Base-by-base conservation (phyloP, 371 early-diverging fungal species). In the Sanchytrium tribonematis region DNA sequence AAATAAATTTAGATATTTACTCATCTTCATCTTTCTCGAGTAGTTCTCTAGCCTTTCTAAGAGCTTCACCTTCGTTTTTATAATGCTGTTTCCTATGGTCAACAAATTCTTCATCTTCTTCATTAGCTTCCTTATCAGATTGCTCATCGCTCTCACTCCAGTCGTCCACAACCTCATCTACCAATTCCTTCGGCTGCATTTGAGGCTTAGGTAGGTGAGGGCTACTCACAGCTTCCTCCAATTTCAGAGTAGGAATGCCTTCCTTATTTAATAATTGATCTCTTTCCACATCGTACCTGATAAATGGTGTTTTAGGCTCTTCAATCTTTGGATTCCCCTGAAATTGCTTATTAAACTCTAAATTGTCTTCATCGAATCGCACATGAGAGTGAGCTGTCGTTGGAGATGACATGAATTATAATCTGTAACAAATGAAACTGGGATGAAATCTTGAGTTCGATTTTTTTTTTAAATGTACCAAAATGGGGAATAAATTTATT, bases 21-120 rank as follows among this genome's bases (percentile, higher is more conserved):
- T 48, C 48, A 48, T 12, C 12, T 48, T 48, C 48, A 12, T 48
- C 48, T 22, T 48, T 48, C 22, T 48, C 22, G 12, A 48, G 22
- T 12, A 48, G 48, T 22, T 48, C 48, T 48, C 22, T 48, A 48
- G 48, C 48, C 48, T 22, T 48, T 22, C 22, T 48, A 5, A 48
- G 22, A 48, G 48, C 48, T 48, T 48, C 48, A 48, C 48, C 48
- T 48, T 48, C 48, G 48, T 22, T 48, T 5, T 22, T 5, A 48
- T 48, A 48, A 48, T 48, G 48, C 48, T 48, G 48, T 22, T 48
- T 48, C 22, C 48, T 48, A 48, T 48, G 48, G 22, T 48, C 48
- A 12, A 48, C 48, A 48, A 48, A 48, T 48, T 48, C 48, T 48
- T 48, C 48, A 48, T 48, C 48, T 48, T 48, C 48, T 48, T 48